Conservation (phyloP, 2,329 filamentous ascomycete genomes). For the Phialophora macrospora region DNA sequence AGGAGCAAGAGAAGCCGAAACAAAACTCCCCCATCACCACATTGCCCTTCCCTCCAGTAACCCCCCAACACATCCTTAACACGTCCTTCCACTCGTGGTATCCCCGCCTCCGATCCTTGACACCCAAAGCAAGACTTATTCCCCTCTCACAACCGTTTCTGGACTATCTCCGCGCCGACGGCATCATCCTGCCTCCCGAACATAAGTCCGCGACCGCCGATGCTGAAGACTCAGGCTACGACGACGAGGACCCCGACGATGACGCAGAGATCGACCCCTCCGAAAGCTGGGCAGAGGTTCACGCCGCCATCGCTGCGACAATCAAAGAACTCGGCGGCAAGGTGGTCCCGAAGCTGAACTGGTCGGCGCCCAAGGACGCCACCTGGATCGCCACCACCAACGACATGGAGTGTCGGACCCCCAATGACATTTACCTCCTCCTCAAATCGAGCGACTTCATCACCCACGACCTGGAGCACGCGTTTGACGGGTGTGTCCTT, state of each 20-base stretch:
- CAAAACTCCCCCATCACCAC: slow-evolving; percentile 12
- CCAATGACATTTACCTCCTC: slow-evolving; percentile 91
- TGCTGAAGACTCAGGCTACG: slow-evolving; percentile 59
- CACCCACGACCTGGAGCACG: slow-evolving; percentile 90
- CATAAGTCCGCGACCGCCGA: slow-evolving; percentile 55
- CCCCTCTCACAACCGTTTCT: slow-evolving; percentile 76
- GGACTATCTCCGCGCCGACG: slow-evolving; percentile 86
- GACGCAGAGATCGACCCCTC: slow-evolving; percentile 65
- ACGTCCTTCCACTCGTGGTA: slow-evolving; percentile 96
- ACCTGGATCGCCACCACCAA: slow-evolving; percentile 89
- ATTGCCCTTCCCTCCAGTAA: slow-evolving; percentile 80
- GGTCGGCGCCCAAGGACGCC: slow-evolving; percentile 95
- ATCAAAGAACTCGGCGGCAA: slow-evolving; percentile 83
- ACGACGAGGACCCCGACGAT: slow-evolving; percentile 49
- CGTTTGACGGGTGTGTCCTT: slow-evolving; percentile 74
- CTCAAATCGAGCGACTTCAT: slow-evolving; percentile 95
- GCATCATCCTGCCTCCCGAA: slow-evolving; percentile 75
- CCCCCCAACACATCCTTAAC: slow-evolving; percentile 84
- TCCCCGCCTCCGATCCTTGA: slow-evolving; percentile 75
- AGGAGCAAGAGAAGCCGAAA: background rate
- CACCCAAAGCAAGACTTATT: slow-evolving; percentile 84
- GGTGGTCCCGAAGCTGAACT: slow-evolving; percentile 93
- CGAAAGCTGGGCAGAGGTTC: slow-evolving; percentile 68
- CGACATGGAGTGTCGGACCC: slow-evolving; percentile 83
- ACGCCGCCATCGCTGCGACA: slow-evolving; percentile 73